Evolutionary conservation across 2,329 filamentous ascomycete genomes (phyloP), one percentile per base, ranked within the genome.

Genomic region (Zymoseptoria tritici): DNA sequence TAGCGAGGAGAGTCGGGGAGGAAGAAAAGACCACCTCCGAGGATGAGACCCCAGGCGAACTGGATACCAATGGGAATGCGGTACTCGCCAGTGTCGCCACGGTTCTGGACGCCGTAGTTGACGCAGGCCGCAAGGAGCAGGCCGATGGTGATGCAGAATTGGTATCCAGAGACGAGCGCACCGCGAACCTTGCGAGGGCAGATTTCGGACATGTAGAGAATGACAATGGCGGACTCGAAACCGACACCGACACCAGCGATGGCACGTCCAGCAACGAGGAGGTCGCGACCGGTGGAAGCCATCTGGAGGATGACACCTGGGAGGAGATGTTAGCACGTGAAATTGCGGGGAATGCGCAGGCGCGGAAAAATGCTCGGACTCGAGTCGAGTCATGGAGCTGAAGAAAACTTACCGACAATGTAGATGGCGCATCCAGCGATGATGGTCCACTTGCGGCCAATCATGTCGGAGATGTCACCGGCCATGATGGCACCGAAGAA

Each of bases 181-280:
- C 89, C 89, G 70, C 89, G 85, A 65, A 94, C 86, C 60, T 72
- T 71, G 54, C 62, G 59, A 11, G 70, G 71, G 67, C 66, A 75
- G 72, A 92, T 90, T 77, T 92, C 90, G 54, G 87, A 90, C 89
- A 94, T 93, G 83, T 94, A 92, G 62, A 91, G 80, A 71, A 91
- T 90, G 74, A 91, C 85, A 69, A 91, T 85, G 69, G 89, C 87
- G 8, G 87, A 90, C 67, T 89, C 87, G 72, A 91, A 91, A 71
- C 89, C 89, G 68, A 91, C 88, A 80, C 89, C 89, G 59, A 91
- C 73, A 73, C 89, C 89, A 54, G 88, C 86, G 68, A 93, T 76
- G 60, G 91, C 77, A 81, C 89, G 88, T 73, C 89, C 89, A 60
- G 83, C 82, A 21, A 90, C 86, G 61, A 91, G 84, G 62, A 85